Conservation (phyloP, 2,329 filamentous ascomycete species). For the Fusarium protoensiforme region DNA sequence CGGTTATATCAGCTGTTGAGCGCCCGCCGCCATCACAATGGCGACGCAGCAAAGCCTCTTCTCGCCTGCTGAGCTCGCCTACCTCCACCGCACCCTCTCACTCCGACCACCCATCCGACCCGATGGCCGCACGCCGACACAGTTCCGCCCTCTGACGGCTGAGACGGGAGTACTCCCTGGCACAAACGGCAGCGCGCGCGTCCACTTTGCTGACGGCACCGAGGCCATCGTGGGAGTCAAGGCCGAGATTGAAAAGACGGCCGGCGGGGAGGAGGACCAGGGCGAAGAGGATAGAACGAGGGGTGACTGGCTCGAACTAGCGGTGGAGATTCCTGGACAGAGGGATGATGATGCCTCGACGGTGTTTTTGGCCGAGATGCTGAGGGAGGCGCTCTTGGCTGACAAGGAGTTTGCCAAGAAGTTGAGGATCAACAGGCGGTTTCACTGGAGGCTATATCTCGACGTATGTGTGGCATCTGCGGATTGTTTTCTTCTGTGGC, state of each 20-base stretch:
- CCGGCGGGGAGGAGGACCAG: constrained; percentile 49
- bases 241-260: constrained; percentile 87
- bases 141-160: constrained; percentile 91
- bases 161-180: constrained; percentile 91
- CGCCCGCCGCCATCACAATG: constrained; percentile 55
- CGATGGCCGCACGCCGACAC: constrained; percentile 82
- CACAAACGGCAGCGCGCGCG: constrained; percentile 90
- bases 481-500: neutral
- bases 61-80: constrained; percentile 95
- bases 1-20: neutral
- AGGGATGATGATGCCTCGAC: constrained; percentile 92
- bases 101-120: constrained; percentile 87
- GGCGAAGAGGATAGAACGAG: constrained; percentile 55
- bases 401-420: constrained; percentile 76
- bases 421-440: constrained; percentile 88
- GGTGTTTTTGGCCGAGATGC: constrained; percentile 87
- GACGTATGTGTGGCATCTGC: constrained; percentile 72
- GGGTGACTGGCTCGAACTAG: constrained; percentile 86
- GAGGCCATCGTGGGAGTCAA: constrained; percentile 97
- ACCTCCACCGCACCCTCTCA: constrained; percentile 88
- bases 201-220: constrained; percentile 94
- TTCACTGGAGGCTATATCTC: constrained; percentile 96
- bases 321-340: constrained; percentile 90
- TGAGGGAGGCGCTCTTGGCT: constrained; percentile 85
- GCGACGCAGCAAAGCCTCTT: constrained; percentile 79